Evolutionary conservation across 2,329 filamentous ascomycete species (phyloP), one percentile per base, ranked within the genome.

Genomic region (Botryotinia narcissicola): DNA sequence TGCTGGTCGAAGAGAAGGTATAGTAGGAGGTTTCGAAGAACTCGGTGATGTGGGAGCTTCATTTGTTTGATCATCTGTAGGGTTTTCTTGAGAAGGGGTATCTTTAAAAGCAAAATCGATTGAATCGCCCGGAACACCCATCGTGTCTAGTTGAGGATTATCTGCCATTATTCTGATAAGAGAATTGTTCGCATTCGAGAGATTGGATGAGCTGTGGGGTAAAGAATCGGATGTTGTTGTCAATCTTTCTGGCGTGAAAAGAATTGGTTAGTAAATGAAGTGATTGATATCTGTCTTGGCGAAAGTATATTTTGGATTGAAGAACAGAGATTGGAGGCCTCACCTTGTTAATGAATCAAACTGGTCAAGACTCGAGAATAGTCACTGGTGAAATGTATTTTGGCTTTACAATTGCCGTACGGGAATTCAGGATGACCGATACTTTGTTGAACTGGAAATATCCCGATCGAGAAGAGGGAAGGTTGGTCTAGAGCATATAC

Each of bases 1-100:
- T 32, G 88, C 82, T 64, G 89, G 88, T 77, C 90, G 88, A 60
- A 90, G 81, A 8, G 89, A 88, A 32, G 89, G 86, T 73, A 90
- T 79, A 81, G 89, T 83, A 81, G 87, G 84, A 54, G 77, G 74
- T 73, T 85, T 84, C 75, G 78, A 71, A 51, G 74, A 68, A 48
- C 59, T 51, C 25, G 77, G 62, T 63, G 78, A 73, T 59, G 73
- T 66, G 37, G 67, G 35, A 57, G 76, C 64, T 67, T 71, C 70
- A 32, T 75, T 48, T 2, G 75, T 75, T 66, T 75, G 73, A 32
- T 75, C 71, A 25, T 73, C 69, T 9, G 75, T 72, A 20, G 75
- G 71, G 67, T 18, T 59, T 54, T 74, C 75, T 54, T 62, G 29
- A 57, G 22, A 18, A 37, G 51, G n/a, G 22, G 32, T 37, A 48